Conservation (phyloP, 2,329 filamentous ascomycete genomes). For the Exophiala bonariae region DNA sequence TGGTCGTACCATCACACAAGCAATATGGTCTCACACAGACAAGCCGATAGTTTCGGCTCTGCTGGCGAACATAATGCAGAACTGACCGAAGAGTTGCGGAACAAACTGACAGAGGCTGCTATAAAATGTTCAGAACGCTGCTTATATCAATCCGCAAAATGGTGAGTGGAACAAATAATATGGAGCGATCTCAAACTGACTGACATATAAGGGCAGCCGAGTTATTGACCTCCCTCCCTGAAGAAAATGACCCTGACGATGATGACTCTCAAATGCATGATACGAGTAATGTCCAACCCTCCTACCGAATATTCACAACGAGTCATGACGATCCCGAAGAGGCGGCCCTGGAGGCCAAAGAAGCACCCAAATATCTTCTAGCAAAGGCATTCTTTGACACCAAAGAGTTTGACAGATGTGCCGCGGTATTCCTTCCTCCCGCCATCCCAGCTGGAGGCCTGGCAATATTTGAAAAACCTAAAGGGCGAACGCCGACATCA, state of each 20-base stretch:
- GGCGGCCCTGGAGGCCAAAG: conserved; percentile 72
- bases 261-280: conserved; percentile 61
- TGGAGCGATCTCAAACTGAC: conserved; percentile 22
- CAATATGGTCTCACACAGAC: conserved; percentile 12
- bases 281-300: conserved; percentile 50
- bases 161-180: conserved; percentile 53
- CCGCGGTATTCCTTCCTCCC: conserved; percentile 82
- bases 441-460: conserved; percentile 70
- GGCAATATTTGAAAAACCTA: conserved; percentile 43
- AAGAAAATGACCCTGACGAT: conserved; percentile 57
- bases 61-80: conserved; percentile 20
- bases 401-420: conserved; percentile 90
- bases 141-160: conserved; percentile 95
- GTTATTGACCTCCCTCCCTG: conserved; percentile 74
- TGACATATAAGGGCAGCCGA: conserved; percentile 75
- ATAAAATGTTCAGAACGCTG: conserved; percentile 92
- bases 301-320: conserved; percentile 48
- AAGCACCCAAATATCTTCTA: conserved; percentile 80
- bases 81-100: conserved; percentile 25
- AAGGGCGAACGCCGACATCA: conserved; percentile 38
- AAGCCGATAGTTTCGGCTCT: conserved; percentile 23
- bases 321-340: conserved; percentile 69
- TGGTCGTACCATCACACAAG: too few relatives aligned
- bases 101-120: conserved; percentile 55
- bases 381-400: conserved; percentile 96